A percentile compares a stretch with the other conserved stretches of the same genome.
These are phyloP conservation scores for Dictyostelium brefeldianum DNA, from an alignment of 78 protist species.

Conservation along the genomic window DNA sequence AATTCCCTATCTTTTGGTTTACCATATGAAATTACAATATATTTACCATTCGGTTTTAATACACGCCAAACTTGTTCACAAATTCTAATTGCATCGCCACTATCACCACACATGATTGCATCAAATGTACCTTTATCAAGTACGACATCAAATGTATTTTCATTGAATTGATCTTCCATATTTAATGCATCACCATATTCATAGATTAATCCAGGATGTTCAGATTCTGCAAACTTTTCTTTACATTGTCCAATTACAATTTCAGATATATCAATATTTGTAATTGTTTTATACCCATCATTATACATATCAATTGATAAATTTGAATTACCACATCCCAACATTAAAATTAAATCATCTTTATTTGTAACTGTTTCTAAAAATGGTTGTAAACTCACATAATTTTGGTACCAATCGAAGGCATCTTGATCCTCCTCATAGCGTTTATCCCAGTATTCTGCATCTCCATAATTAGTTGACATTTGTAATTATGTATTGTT, in stretches of 20 bases:
- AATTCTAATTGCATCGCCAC: slow-evolving; percentile 34
- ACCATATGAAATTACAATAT: slow-evolving; percentile 50
- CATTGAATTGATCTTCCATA: slow-evolving; percentile 11
- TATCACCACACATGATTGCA: slow-evolving; percentile 75
- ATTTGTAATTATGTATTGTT: too few species aligned
- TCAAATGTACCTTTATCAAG: slow-evolving; percentile 76
- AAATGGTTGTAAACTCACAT: slow-evolving; percentile 8
- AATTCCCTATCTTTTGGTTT: slow-evolving; percentile 36
- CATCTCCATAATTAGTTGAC: background rate
- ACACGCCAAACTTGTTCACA: slow-evolving; percentile 54
- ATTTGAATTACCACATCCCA: slow-evolving; percentile 70
- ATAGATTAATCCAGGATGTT: slow-evolving; percentile 23
- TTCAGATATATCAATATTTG: slow-evolving; percentile 40
- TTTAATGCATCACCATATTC: background rate
- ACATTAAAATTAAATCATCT: slow-evolving; percentile 45
- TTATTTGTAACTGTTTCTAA: background rate
- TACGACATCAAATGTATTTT: slow-evolving; percentile 15
- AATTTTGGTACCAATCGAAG: slow-evolving; percentile 68
- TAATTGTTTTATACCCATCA: slow-evolving; percentile 29
- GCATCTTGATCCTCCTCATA: slow-evolving; percentile 17
- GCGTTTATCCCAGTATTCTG: slow-evolving; percentile 34
- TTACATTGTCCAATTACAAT: slow-evolving; percentile 50
- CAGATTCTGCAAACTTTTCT: background rate
- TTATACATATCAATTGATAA: slow-evolving; percentile 46
- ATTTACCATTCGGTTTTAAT: slow-evolving; percentile 29